These are phyloP conservation scores for Cercospora beticola DNA, from an alignment of 2,329 filamentous ascomycete species.

Conservation along the genomic window DNA sequence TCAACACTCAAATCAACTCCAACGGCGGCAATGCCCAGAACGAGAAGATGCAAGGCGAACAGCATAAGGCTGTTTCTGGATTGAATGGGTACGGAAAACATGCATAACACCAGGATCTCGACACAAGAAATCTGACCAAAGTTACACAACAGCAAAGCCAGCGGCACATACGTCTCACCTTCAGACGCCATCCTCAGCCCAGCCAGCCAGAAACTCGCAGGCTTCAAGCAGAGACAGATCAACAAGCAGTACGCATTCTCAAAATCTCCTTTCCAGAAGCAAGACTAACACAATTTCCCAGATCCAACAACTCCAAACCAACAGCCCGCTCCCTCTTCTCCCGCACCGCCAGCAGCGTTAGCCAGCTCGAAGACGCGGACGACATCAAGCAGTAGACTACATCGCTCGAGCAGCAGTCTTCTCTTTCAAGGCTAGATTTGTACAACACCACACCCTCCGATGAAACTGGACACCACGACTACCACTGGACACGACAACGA, in stretches of 20 bases:
- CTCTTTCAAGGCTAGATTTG: not conserved
- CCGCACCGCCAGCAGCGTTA: conserved; percentile 25
- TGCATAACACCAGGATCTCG: not conserved
- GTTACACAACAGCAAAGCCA: conserved; percentile 20
- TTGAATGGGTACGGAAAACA: conserved; percentile 15
- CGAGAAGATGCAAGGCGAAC: conserved; percentile 27
- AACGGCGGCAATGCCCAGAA: conserved; percentile 18
- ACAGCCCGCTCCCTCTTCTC: conserved; percentile 29
- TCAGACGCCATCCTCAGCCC: conserved; percentile 90
- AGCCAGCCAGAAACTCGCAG: conserved; percentile 77
- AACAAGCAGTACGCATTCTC: conserved; percentile 55
- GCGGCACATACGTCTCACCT: conserved; percentile 69
- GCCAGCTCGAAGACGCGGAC: conserved; percentile 23
- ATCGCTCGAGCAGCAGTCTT: not conserved
- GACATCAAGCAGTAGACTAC: conserved; percentile 19
- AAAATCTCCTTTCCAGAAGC: not conserved
- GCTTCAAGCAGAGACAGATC: conserved; percentile 76
- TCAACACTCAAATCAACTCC: conserved; percentile 28
- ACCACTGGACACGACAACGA: conserved; percentile 3
- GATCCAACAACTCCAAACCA: conserved; percentile 23
- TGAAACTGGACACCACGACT: not conserved
- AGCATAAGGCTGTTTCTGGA: conserved; percentile 22
- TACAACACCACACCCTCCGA: not conserved
- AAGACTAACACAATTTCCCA: not conserved
- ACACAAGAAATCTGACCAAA: not conserved